Base-by-base conservation (phyloP, 257 asterid genomes). In the Solanum ossicruentum region DNA sequence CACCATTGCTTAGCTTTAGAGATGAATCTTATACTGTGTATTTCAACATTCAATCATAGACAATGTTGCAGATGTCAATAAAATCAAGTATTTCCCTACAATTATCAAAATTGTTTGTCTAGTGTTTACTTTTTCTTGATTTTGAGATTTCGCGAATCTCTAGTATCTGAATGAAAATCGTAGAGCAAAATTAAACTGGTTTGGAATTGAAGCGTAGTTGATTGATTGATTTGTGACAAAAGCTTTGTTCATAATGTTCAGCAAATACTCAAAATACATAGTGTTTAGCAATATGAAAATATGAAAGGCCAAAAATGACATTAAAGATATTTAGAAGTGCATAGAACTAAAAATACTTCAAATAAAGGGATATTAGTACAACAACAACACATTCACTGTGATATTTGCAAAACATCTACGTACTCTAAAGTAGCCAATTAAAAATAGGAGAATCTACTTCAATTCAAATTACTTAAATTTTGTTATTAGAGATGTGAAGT, bases 1-100 rank as follows among this genome's bases (percentile, higher is more conserved):
- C 88, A 75, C 98, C 99, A 10, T 89, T 96, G 70, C 87, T 91
- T 36, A 90, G 97, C 91, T 41, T 95, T 12, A 93, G 89, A 85
- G 99, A 96, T 88, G 98, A 96, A 88, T 89, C 89, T 54, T 96
- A 96, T 92, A 93, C 98, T 8, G 97, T 96, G 16, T 96, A 96
- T 86, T 95, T 96, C 79, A 87, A 91, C 84, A 85, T 83, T 49
- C 85, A 63, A 12, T 66, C 65, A 1, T 83, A 65, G 60, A 26
- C 23, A 52, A 45, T 43, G 60, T 26, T 81, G 7, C 1, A 60
- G 16, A 61, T 58, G 45, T 61, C 61, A 82, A 10, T 82, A 66
- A 82, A 61, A 13, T 87, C 47, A 51, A 8, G 26, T 77, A 77
- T 77, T 8, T 47, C 2, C 36, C 81, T 73, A n/a, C 3, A 43